Conservation (phyloP, 768 basidiomycete genomes). For the Suillus sp. region DNA sequence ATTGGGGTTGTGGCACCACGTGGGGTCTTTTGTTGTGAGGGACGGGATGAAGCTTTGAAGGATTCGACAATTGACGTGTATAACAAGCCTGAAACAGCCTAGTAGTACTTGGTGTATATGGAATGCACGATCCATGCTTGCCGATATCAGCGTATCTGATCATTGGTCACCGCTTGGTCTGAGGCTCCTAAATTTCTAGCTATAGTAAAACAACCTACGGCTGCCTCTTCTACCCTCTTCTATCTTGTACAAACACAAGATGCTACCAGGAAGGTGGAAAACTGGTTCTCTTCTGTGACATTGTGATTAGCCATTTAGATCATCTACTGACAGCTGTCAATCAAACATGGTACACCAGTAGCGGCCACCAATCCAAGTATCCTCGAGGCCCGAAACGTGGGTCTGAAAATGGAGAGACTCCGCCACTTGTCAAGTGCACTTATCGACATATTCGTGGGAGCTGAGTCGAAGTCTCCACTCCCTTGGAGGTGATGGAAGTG, state of each 20-base stretch:
- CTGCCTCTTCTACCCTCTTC: background rate
- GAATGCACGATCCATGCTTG: background rate
- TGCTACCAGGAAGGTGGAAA: background rate
- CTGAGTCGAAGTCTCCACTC: background rate
- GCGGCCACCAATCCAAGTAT: background rate
- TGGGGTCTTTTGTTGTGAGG: background rate
- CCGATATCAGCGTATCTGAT: background rate
- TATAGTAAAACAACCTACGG: background rate
- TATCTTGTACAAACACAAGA: background rate
- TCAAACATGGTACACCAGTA: background rate
- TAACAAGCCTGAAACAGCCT: background rate
- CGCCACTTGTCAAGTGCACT: background rate
- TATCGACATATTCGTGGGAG: background rate
- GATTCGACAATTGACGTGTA: background rate
- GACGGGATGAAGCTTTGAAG: background rate
- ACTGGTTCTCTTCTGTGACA: background rate
- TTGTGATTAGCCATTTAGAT: background rate
- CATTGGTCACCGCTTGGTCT: background rate
- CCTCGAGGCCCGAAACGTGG: slow-evolving; percentile 1
- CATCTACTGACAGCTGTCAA: slow-evolving; percentile 3
- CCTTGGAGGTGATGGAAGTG: background rate
- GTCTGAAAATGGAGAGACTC: background rate
- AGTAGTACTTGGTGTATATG: background rate
- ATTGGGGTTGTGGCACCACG: background rate
- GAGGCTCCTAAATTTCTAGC: background rate